phyloP scores from a whole-genome alignment of 768 basidiomycete genomes.

The Kwoniella dejecticola region DNA sequence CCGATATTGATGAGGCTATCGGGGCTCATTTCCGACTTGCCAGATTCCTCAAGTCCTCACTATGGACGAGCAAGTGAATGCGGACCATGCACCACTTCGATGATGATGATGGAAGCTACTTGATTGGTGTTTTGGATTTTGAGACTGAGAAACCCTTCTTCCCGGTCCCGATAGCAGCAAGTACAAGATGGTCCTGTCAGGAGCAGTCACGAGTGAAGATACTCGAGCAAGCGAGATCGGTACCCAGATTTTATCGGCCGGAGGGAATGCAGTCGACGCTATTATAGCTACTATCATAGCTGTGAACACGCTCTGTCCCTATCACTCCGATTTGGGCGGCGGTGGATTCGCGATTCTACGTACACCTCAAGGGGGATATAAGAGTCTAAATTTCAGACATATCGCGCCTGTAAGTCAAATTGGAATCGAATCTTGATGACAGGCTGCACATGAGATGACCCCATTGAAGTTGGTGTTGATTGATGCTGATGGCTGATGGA shows the following conservation, averaged over 20 bases:
- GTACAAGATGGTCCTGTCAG: constrained; percentile 13
- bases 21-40: no score
- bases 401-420: constrained; percentile 43
- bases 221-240: constrained; percentile 37
- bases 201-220: constrained; percentile 41
- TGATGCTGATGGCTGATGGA: neutral
- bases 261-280: constrained; percentile 49
- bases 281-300: constrained; percentile 43
- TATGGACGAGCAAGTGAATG: no score
- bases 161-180: no score
- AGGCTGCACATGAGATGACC: neutral
- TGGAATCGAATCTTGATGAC: neutral
- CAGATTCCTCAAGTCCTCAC: no score
- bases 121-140: no score
- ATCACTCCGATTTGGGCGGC: constrained; percentile 46
- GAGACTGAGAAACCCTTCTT: no score
- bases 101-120: no score
- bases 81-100: no score
- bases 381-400: constrained; percentile 43
- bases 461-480: neutral
- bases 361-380: constrained; percentile 23
- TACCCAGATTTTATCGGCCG: constrained; percentile 28
- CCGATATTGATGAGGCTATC: no score
- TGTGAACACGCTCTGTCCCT: constrained; percentile 38
- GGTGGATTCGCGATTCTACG: constrained; percentile 50